These are phyloP conservation scores for Aleurites moluccanus DNA, from an alignment of 441 rosid species.

Conservation along the genomic window DNA sequence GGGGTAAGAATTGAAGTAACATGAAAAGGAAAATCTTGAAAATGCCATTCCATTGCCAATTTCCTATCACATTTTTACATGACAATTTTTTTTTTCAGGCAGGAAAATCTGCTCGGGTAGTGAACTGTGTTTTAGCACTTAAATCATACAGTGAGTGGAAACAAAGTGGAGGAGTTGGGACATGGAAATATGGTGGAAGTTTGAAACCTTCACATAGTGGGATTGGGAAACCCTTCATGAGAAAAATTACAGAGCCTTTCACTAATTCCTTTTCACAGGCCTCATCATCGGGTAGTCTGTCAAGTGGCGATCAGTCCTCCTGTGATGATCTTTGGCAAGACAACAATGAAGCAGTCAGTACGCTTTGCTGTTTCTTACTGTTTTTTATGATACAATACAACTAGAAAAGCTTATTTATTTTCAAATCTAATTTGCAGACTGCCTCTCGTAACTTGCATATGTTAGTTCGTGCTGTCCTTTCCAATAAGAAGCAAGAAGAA, in stretches of 20 bases:
- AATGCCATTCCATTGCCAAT: not conserved
- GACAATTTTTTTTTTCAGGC: constrained; percentile 45
- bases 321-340: constrained; percentile 39
- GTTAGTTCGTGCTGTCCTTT: constrained; percentile 63
- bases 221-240: constrained; percentile 56
- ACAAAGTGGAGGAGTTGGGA: constrained; percentile 75
- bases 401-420: constrained; percentile 5
- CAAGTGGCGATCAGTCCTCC: constrained; percentile 38
- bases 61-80: not conserved
- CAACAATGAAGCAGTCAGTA: constrained; percentile 62
- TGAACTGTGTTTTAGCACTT: constrained; percentile 81
- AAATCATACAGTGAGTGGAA: constrained; percentile 92
- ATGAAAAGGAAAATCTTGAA: not conserved
- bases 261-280: constrained; percentile 56
- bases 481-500: constrained; percentile 74
- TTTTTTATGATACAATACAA: not conserved
- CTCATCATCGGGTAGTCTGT: constrained; percentile 44
- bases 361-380: constrained; percentile 25
- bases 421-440: constrained; percentile 43
- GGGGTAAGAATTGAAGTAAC: constrained; percentile 44
- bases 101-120: constrained; percentile 85
- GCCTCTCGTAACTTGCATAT: constrained; percentile 46
- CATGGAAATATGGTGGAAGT: constrained; percentile 84
- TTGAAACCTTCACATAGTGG: constrained; percentile 52
- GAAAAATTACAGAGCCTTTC: constrained; percentile 79